Evolutionary conservation across 2,329 filamentous ascomycete genomes (phyloP), one percentile per base, ranked within the genome.

Genomic region (Pseudogymnoascus sp.): DNA sequence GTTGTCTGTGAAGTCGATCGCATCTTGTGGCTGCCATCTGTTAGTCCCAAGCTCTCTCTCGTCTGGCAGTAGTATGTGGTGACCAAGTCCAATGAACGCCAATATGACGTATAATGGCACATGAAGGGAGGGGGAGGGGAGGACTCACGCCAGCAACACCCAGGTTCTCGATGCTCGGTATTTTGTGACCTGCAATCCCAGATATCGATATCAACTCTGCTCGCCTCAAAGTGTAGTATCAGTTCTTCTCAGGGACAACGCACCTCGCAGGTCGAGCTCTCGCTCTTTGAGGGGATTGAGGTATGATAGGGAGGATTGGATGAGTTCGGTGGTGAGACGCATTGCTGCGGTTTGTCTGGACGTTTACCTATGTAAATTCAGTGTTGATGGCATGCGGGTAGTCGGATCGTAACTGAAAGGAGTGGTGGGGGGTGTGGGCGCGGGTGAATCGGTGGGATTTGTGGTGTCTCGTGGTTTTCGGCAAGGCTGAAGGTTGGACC

Each of bases 221-320:
- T 87, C 87, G 78, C 76, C 77, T 80, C 75, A 80, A 86, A 85
- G 86, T 92, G 90, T 90, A 96, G 92, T 86, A 96, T 92, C 71
- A 93, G 90, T 83, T 87, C 92, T 92, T 96, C 92, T 90, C 90
- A 86, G 80, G 79, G 84, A 72, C 68, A 72, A 86, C 92, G 87
- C 90, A 98, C 95, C 95, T 96, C 95, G 88, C 74, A 99, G 91
- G 83, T 98, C 93, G 77, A 99, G 87, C 85, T 99, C 95, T 79
- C 95, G 92, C 85, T 99, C 95, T 81, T 95, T 96, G 78, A 99
- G 85, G 77, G 93, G 93, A 80, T 98, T 99, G 79, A 98, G 90
- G 84, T 97, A 99, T 77, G 93, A 97, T 71, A 96, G 89, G 75
- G 95, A 96, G 78, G 86, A 88, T 79, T 92, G 86, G 80, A 99